These are phyloP conservation scores for Aspergillus affinis DNA, from an alignment of 495 filamentous ascomycete genomes.

Conservation along the genomic window DNA sequence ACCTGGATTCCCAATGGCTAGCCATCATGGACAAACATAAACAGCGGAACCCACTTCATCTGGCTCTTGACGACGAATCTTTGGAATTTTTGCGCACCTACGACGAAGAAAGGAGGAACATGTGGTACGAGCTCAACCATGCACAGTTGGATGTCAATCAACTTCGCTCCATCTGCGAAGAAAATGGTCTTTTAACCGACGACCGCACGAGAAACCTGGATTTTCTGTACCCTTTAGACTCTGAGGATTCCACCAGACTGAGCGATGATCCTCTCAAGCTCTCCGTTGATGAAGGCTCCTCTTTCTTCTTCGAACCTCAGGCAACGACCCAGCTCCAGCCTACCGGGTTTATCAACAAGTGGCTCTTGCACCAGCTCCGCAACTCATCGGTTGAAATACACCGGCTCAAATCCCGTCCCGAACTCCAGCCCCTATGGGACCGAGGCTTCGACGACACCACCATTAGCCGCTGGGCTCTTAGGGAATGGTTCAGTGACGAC, in stretches of 20 bases:
- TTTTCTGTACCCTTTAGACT: slow-evolving; percentile 2
- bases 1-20: slow-evolving; percentile 26
- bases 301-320: slow-evolving; percentile 19
- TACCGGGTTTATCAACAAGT: slow-evolving; percentile 27
- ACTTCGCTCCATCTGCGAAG: slow-evolving; percentile 20
- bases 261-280: slow-evolving; percentile 17
- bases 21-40: slow-evolving; percentile 21
- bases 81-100: slow-evolving; percentile 26
- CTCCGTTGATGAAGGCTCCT: slow-evolving; percentile 14
- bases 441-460: slow-evolving; percentile 22
- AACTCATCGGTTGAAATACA: slow-evolving; percentile 30
- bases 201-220: slow-evolving; percentile 12
- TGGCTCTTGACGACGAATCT: slow-evolving; percentile 25
- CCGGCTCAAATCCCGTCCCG: slow-evolving; percentile 25
- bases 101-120: slow-evolving; percentile 16
- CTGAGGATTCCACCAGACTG: background rate
- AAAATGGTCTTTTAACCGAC: slow-evolving; percentile 17
- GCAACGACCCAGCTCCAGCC: slow-evolving; percentile 10
- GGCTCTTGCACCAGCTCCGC: slow-evolving; percentile 34
- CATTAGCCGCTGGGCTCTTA: slow-evolving; percentile 29
- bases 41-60: slow-evolving; percentile 9
- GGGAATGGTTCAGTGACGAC: slow-evolving; percentile 28
- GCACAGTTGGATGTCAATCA: slow-evolving; percentile 20
- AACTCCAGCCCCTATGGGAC: slow-evolving; percentile 17
- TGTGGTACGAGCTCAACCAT: slow-evolving; percentile 22